phyloP scores from a whole-genome alignment of 169 alveolate genomes.

The Cryptosporidium felis region DNA sequence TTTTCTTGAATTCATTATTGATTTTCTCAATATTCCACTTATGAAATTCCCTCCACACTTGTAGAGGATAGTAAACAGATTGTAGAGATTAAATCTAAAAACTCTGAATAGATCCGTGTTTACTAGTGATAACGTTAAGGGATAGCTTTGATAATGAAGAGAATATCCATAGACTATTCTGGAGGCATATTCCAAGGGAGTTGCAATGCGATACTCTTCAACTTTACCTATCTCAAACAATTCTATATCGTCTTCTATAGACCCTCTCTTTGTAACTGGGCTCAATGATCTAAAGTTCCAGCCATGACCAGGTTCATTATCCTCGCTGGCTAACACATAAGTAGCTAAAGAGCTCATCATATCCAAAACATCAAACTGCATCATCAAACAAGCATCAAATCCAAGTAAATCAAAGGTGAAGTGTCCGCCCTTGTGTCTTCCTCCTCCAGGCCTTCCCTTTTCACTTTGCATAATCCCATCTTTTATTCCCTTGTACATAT shows the following conservation, averaged over 20 bases:
- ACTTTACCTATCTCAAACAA: conserved; percentile 4
- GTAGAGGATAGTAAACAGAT: conserved; percentile 67
- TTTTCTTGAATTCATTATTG: conserved; percentile 71
- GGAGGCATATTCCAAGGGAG: conserved; percentile 77
- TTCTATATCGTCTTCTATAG: conserved; percentile 21
- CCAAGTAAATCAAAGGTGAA: conserved; percentile 75
- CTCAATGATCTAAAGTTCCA: conserved; percentile 76
- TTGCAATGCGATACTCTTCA: conserved; percentile 56
- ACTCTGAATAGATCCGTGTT: conserved; percentile 69
- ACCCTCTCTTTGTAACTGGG: conserved; percentile 41
- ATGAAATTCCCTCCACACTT: conserved; percentile 77
- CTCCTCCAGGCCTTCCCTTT: conserved; percentile 48
- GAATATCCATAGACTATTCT: conserved; percentile 73
- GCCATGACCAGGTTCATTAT: conserved; percentile 80
- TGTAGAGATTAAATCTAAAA: conserved; percentile 73
- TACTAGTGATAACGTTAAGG: conserved; percentile 76
- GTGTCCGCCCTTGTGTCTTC: conserved; percentile 34
- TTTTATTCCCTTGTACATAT: conserved; percentile 67
- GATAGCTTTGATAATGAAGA: conserved; percentile 61
- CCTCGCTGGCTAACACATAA: conserved; percentile 78
- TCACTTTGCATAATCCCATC: conserved; percentile 67
- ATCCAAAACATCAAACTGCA: conserved; percentile 75
- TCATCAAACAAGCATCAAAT: conserved; percentile 79
- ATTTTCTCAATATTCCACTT: conserved; percentile 53
- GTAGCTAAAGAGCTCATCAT: conserved; percentile 74